Base-by-base conservation (phyloP, 139 green algal genomes). In the Yamagishiella unicocca region DNA sequence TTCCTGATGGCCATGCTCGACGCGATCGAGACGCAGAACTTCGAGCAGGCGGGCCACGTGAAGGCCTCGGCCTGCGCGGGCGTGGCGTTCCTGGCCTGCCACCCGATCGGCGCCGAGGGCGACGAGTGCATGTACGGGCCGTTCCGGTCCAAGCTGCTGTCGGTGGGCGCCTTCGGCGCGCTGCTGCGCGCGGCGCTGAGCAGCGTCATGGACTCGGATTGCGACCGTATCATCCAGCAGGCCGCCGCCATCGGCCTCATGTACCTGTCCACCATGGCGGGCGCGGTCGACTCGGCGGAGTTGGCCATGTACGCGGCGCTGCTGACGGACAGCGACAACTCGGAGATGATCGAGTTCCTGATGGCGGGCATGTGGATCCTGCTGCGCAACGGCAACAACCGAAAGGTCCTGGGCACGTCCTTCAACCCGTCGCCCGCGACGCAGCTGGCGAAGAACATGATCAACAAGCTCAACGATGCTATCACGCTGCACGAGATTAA, bases 311-410 rank as follows among this genome's bases (percentile, higher is more conserved):
- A 96, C 81, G 88, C 93, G 37, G 90, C 91, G 4, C 84, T 96
- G 43, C 83, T 93, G 58, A 93, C 90, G 82, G 90, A 93, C 90
- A 90, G 83, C 72, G 66, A 87, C 87, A 93, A 91, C 83, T 87
- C 74, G 45, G 90, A 95, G 74, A 95, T 95, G 93, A 90, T 96
- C n/a, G 95, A 97, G 91, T 93, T 91, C 87, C 87, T 94, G 2
- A 96, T 96, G 94, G 92, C 92, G 10, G 94, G 92, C 82, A 95
- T 96, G 92, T 97, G 95, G 95, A 96, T 97, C 70, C 87, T 96
- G 88, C 90, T 97, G 75, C 70, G 89, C n/a, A 86, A 90, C 54
- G 76, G 85, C 24, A 90, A 86, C 70, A 96, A 97, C 85, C 87
- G 94, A 21, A 87, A 89, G 45, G 77, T 91, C 31, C 87, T 93